These are phyloP conservation scores for Epichloe hybrida DNA, from an alignment of 2,329 filamentous ascomycete genomes.

Conservation along the genomic window DNA sequence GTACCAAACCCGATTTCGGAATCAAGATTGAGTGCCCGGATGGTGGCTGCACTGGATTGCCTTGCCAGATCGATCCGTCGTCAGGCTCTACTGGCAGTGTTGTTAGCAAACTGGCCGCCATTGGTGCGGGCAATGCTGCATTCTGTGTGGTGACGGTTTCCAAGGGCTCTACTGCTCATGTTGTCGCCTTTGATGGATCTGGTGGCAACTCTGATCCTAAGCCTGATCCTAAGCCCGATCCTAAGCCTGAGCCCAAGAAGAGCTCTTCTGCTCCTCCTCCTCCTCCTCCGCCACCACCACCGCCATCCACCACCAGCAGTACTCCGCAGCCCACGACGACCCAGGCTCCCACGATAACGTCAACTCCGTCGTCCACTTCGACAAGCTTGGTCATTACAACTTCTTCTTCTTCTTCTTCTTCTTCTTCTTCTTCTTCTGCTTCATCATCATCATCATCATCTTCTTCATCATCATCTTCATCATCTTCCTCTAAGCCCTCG, in stretches of 20 bases:
- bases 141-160: conserved; percentile 70
- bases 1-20: conserved; percentile 49
- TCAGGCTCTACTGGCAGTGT: conserved; percentile 41
- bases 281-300: background rate
- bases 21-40: conserved; percentile 56
- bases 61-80: conserved; percentile 56
- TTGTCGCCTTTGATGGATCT: conserved; percentile 46
- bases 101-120: conserved; percentile 35
- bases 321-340: background rate
- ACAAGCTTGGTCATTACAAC: conserved; percentile 1
- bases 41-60: conserved; percentile 56
- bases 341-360: conserved; percentile 4
- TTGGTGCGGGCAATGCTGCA: conserved; percentile 52
- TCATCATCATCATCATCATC: background rate
- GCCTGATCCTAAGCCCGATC: background rate
- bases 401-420: background rate
- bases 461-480: background rate
- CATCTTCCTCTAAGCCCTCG: conserved; percentile 4
- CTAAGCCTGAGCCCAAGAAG: background rate
- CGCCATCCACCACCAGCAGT: background rate
- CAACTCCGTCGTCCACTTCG: background rate
- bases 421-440: conserved; percentile 1
- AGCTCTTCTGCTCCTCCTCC: conserved; percentile 2
- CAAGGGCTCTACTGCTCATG: conserved; percentile 50
- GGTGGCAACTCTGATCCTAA: conserved; percentile 16